Conservation (phyloP, 2,329 filamentous ascomycete species). For the Verticillium tricorpus region DNA sequence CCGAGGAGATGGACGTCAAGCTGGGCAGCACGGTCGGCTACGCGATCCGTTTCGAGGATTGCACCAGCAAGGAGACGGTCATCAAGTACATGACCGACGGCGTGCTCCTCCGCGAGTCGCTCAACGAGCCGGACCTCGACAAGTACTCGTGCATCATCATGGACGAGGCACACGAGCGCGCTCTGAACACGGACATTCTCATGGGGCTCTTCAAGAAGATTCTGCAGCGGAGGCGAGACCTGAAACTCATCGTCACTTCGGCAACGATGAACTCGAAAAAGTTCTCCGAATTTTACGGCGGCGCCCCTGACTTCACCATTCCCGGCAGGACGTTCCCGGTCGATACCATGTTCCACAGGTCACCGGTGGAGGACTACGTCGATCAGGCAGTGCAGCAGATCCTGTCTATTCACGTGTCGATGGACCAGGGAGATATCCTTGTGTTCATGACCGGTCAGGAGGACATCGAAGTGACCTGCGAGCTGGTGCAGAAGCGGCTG, state of each 20-base stretch:
- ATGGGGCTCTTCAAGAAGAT: conserved; percentile 99
- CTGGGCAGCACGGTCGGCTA: conserved; percentile 88
- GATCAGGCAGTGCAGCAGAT: conserved; percentile 96
- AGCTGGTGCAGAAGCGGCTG: conserved; percentile 82
- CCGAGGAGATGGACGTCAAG: conserved; percentile 95
- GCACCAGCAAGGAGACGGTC: conserved; percentile 87
- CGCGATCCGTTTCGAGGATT: conserved; percentile 97
- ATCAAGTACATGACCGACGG: conserved; percentile 99
- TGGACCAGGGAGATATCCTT: conserved; percentile 86
- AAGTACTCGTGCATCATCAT: conserved; percentile 98
- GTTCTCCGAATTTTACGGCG: conserved; percentile 93
- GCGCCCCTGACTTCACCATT: conserved; percentile 93
- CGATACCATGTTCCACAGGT: conserved; percentile 91
- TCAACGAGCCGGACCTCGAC: conserved; percentile 89
- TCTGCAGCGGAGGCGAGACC: conserved; percentile 76
- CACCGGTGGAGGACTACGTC: conserved; percentile 95
- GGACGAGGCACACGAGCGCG: conserved; percentile 97
- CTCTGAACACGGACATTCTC: conserved; percentile 92
- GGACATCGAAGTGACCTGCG: conserved; percentile 95
- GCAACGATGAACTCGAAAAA: conserved; percentile 98
- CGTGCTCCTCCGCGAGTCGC: conserved; percentile 85
- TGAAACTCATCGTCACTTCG: conserved; percentile 96
- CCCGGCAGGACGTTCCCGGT: conserved; percentile 95
- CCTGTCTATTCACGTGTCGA: conserved; percentile 91
- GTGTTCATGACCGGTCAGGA: conserved; percentile 99